Evolutionary conservation across 179 eudicot species (phyloP).

Genomic region (Spinacia oleracea): DNA sequence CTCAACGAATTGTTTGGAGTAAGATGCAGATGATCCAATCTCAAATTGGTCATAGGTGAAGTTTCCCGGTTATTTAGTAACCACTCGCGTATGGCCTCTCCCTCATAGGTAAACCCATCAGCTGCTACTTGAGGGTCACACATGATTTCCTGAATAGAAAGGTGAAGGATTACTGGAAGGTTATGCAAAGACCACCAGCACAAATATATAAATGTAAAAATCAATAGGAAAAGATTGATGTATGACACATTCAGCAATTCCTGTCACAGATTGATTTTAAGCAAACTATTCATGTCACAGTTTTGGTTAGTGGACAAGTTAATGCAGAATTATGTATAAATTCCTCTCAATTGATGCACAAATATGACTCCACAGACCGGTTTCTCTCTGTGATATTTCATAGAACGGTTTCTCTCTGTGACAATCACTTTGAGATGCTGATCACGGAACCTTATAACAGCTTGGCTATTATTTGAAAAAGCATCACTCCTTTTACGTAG

Average conservation of each 20-base stretch:
- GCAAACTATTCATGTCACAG: background rate
- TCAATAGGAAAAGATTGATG: background rate
- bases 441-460: background rate
- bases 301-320: background rate
- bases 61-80: slow-evolving; percentile 67
- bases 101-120: slow-evolving; percentile 84
- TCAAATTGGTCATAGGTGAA: slow-evolving; percentile 86
- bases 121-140: slow-evolving; percentile 84
- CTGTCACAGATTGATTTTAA: no score
- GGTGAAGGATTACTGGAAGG: background rate
- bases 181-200: background rate
- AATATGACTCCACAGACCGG: background rate
- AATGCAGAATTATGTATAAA: background rate
- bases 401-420: no score
- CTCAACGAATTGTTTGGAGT: slow-evolving; percentile 68
- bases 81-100: slow-evolving; percentile 66
- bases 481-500: background rate
- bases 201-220: background rate
- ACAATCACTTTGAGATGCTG: background rate
- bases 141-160: slow-evolving; percentile 69
- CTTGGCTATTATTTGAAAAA: background rate
- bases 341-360: background rate
- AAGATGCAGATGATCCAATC: slow-evolving; percentile 58
- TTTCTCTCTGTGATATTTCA: background rate
- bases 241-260: background rate